Conservation (phyloP, 2,329 filamentous ascomycete genomes). For the Aspergillus floridensis region DNA sequence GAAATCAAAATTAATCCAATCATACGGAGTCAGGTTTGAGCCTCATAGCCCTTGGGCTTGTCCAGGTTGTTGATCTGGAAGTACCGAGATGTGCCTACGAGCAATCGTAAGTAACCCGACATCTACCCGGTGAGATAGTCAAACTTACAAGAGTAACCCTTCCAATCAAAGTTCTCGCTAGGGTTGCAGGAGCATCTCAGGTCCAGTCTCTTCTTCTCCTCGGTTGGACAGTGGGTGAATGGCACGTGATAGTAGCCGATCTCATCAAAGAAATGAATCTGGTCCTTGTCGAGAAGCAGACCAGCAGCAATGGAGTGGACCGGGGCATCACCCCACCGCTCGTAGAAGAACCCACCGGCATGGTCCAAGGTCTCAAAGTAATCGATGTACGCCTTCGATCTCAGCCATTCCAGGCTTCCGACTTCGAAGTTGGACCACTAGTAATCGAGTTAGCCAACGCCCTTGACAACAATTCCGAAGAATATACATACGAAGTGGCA, state of each 20-base stretch:
- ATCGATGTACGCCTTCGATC: constrained; percentile 82
- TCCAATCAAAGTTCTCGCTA: constrained; percentile 98
- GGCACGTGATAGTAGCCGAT: constrained; percentile 98
- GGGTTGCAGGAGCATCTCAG: constrained; percentile 94
- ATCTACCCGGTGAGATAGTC: neutral
- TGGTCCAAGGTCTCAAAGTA: constrained; percentile 85
- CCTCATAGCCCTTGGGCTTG: constrained; percentile 83
- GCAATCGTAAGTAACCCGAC: neutral
- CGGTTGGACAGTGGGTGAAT: constrained; percentile 95
- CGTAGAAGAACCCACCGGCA: constrained; percentile 97
- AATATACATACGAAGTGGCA: constrained; percentile 80
- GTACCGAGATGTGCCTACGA: constrained; percentile 74
- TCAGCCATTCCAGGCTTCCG: constrained; percentile 88
- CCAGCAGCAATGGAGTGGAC: constrained; percentile 95
- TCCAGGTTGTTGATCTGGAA: constrained; percentile 77
- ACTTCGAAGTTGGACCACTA: constrained; percentile 99
- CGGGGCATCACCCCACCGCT: constrained; percentile 95
- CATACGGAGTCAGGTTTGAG: constrained; percentile 52
- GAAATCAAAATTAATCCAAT: constrained; percentile 20
- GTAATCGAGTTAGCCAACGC: constrained; percentile 16
- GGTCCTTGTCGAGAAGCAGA: constrained; percentile 82
- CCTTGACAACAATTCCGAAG: too few species aligned
- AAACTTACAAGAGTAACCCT: constrained; percentile 87
- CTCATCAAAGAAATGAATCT: constrained; percentile 98
- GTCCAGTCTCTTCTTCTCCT: constrained; percentile 77